Conservation (phyloP, 371 early-diverging fungal genomes). For the Parasitella parasitica region DNA sequence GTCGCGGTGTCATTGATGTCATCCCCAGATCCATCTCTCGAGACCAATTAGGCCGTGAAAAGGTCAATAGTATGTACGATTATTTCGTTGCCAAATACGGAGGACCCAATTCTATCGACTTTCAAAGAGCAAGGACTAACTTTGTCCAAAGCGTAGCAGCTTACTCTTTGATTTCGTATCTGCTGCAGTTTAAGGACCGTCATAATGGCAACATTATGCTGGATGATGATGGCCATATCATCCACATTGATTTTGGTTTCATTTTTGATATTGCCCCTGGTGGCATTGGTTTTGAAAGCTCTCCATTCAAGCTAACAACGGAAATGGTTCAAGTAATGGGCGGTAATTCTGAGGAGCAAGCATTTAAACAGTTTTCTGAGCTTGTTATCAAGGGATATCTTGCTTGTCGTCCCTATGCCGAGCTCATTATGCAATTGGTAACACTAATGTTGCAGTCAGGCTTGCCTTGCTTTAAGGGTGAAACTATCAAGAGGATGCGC, state of each 20-base stretch:
- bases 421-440: constrained; percentile 90
- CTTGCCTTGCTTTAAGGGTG: constrained; percentile 96
- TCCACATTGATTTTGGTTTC: constrained; percentile 99
- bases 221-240: constrained; percentile 95
- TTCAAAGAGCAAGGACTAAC: constrained; percentile 90
- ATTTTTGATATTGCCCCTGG: constrained; percentile 99
- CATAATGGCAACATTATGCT: constrained; percentile 99
- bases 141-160: constrained; percentile 98
- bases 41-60: constrained; percentile 98
- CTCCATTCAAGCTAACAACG: constrained; percentile 98
- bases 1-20: constrained; percentile 99
- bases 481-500: constrained; percentile 85
- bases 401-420: constrained; percentile 90
- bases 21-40: constrained; percentile 98
- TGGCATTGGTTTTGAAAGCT: constrained; percentile 96
- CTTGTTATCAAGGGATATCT: constrained; percentile 91
- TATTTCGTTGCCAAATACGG: constrained; percentile 96
- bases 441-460: constrained; percentile 94
- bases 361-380: constrained; percentile 87
- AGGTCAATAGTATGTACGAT: constrained; percentile 95
- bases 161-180: constrained; percentile 94
- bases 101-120: constrained; percentile 86
- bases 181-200: constrained; percentile 98
- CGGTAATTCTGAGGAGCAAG: constrained; percentile 78
- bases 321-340: constrained; percentile 99